Percentiles rank a stretch among this genome's conserved stretches.
These are phyloP conservation scores for Diospyros kaki DNA, from an alignment of 148 eudicot species.

Conservation along the genomic window DNA sequence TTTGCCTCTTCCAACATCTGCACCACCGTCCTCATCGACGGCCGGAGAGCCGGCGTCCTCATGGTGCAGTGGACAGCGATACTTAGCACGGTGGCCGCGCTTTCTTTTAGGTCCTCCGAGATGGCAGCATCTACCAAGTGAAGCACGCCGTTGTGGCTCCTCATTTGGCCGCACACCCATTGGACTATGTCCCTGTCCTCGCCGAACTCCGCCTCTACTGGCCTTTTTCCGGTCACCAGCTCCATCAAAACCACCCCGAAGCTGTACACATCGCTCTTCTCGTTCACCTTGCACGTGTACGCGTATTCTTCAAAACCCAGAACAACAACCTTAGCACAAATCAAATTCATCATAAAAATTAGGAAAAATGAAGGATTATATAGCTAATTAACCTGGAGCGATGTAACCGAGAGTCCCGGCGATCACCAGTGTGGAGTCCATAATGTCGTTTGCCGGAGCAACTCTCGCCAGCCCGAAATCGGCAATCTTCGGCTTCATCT, in stretches of 20 bases:
- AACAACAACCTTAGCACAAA: too few relatives aligned
- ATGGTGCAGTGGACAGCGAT: slow-evolving; percentile 34
- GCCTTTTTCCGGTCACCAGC: slow-evolving; percentile 36
- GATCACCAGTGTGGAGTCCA: slow-evolving; percentile 20
- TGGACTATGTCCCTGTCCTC: slow-evolving; percentile 32
- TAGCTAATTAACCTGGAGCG: slow-evolving; percentile 30
- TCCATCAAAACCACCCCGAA: slow-evolving; percentile 46
- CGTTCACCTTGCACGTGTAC: slow-evolving; percentile 31
- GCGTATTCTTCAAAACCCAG: slow-evolving; percentile 26
- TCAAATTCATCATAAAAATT: too few relatives aligned
- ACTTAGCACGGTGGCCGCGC: slow-evolving; percentile 24
- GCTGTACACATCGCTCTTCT: slow-evolving; percentile 42
- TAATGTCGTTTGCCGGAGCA: slow-evolving; percentile 18
- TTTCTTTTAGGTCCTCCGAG: slow-evolving; percentile 17
- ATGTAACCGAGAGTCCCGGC: slow-evolving; percentile 42
- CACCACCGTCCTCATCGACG: slow-evolving; percentile 41
- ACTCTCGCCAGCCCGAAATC: slow-evolving; percentile 42
- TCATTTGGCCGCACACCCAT: slow-evolving; percentile 25
- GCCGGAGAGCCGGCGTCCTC: slow-evolving; percentile 25
- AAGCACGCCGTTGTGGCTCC: slow-evolving; percentile 7
- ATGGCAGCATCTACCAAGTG: slow-evolving; percentile 27
- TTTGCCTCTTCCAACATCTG: slow-evolving; percentile 39
- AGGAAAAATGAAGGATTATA: too few relatives aligned
- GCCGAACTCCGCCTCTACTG: slow-evolving; percentile 33
- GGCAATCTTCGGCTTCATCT: slow-evolving; percentile 40